A percentile compares a stretch with the other conserved stretches of the same genome.
These are phyloP conservation scores for Diaporthe vaccinii DNA, from an alignment of 2,329 filamentous ascomycete species.

Conservation along the genomic window DNA sequence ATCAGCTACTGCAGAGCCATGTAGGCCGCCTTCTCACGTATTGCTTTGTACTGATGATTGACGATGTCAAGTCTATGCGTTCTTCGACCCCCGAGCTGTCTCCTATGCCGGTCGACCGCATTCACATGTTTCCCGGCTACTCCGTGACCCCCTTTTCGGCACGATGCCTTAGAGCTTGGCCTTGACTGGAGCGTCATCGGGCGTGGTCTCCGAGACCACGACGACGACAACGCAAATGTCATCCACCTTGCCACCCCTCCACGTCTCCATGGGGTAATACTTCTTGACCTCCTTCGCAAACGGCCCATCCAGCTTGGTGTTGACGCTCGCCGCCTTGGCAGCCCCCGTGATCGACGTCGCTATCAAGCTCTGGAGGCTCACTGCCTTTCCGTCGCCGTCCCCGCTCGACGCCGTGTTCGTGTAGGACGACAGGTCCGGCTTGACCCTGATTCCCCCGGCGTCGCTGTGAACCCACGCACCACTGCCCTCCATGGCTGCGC, in stretches of 20 bases:
- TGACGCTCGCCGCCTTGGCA: constrained; percentile 87
- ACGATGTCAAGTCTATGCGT: background rate
- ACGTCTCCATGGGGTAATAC: constrained; percentile 87
- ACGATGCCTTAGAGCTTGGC: constrained; percentile 47
- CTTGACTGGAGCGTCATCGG: constrained; percentile 45
- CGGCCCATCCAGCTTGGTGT: constrained; percentile 86
- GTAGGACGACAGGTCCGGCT: constrained; percentile 68
- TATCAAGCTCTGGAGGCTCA: constrained; percentile 80
- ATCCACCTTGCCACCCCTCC: constrained; percentile 93
- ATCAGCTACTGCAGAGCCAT: background rate
- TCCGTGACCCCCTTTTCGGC: background rate
- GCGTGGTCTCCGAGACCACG: constrained; percentile 76
- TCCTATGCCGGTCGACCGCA: background rate
- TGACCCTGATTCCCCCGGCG: constrained; percentile 71
- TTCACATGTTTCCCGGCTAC: background rate
- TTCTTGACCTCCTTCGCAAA: constrained; percentile 96
- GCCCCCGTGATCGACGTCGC: constrained; percentile 84
- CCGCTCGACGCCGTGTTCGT: constrained; percentile 57
- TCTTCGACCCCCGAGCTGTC: background rate
- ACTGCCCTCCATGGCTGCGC: constrained; percentile 77
- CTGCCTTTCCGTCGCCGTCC: constrained; percentile 45
- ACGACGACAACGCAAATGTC: constrained; percentile 92
- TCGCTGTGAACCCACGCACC: constrained; percentile 81
- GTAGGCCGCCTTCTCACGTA: background rate
- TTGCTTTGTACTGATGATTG: background rate